A percentile compares a stretch with the other conserved stretches of the same genome.
Evolutionary conservation across 192 early-diverging fungal species (phyloP).

Genomic region (Entomortierella beljakovae): DNA sequence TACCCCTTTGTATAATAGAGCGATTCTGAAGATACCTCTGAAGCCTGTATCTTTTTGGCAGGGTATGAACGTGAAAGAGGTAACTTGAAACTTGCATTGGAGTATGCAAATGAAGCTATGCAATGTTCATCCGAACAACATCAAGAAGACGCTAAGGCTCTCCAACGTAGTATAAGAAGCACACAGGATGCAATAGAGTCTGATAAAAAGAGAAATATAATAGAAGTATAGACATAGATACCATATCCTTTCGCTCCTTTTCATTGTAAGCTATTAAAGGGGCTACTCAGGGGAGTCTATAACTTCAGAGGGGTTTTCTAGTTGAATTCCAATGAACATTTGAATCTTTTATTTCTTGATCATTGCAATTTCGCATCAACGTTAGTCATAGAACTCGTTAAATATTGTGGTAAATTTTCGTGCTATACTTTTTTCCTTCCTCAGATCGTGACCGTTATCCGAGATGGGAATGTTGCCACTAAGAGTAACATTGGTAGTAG

Average conservation of each 20-base stretch:
- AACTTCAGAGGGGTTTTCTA: too few relatives aligned
- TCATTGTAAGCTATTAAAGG: neutral
- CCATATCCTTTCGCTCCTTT: neutral
- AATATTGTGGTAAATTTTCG: too few relatives aligned
- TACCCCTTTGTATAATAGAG: slow-evolving; percentile 21
- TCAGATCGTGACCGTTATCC: neutral
- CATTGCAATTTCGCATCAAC: too few relatives aligned
- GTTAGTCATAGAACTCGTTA: too few relatives aligned
- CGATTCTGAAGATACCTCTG: slow-evolving; percentile 38
- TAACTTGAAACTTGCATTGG: slow-evolving; percentile 38
- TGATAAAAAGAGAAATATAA: too few relatives aligned
- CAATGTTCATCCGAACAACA: slow-evolving; percentile 41
- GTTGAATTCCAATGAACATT: too few relatives aligned
- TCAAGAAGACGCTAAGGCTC: slow-evolving; percentile 54
- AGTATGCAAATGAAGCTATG: slow-evolving; percentile 47
- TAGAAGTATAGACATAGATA: slow-evolving; percentile 3
- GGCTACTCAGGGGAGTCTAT: too few relatives aligned
- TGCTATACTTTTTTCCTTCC: too few relatives aligned
- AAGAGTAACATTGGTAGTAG: neutral
- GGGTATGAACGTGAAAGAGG: slow-evolving; percentile 49
- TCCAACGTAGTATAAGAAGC: slow-evolving; percentile 45
- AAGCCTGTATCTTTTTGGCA: slow-evolving; percentile 56
- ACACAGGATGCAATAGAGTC: slow-evolving; percentile 15
- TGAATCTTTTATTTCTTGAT: too few relatives aligned
- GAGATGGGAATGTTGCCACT: neutral